Evolutionary conservation across 2,329 filamentous ascomycete species (phyloP).

Genomic region (Cytospora piceae): DNA sequence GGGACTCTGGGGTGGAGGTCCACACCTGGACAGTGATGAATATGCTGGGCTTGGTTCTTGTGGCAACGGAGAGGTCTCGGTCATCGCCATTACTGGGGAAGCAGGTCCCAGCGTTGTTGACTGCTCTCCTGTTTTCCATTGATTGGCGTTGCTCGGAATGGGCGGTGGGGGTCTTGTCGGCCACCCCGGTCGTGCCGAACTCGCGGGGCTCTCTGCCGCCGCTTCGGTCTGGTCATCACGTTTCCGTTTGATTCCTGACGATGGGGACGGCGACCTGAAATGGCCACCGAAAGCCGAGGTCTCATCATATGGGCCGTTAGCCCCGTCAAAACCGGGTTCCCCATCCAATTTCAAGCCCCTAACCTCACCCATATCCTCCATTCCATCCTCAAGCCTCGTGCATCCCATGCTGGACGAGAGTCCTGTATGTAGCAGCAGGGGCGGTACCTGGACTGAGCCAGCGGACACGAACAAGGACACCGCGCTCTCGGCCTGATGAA

Average conservation of each 20-base stretch:
- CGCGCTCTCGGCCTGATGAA: neutral
- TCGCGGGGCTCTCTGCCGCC: neutral
- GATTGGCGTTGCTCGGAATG: neutral
- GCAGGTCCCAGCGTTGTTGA: neutral
- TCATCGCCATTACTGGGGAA: neutral
- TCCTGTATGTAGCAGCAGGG: constrained; percentile 8
- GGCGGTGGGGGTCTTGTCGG: neutral
- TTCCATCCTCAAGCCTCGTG: neutral
- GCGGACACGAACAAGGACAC: neutral
- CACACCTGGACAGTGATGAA: neutral
- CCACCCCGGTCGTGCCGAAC: neutral
- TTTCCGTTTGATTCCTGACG: constrained; percentile 26
- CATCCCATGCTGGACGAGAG: constrained; percentile 15
- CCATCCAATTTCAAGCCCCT: neutral
- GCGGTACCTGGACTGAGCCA: neutral
- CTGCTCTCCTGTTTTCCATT: neutral
- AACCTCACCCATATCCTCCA: neutral
- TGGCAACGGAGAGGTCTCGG: neutral
- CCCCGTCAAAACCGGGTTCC: neutral
- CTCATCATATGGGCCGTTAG: neutral
- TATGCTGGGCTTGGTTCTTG: neutral
- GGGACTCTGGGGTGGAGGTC: neutral
- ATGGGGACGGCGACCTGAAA: constrained; percentile 7
- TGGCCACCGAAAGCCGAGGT: constrained; percentile 15
- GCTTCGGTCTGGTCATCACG: constrained; percentile 12